A percentile compares a stretch with the other conserved stretches of the same genome.
Evolutionary conservation across 1,284 basidiomycete genomes (phyloP).

Genomic region (Ganoderma lingzhi): DNA sequence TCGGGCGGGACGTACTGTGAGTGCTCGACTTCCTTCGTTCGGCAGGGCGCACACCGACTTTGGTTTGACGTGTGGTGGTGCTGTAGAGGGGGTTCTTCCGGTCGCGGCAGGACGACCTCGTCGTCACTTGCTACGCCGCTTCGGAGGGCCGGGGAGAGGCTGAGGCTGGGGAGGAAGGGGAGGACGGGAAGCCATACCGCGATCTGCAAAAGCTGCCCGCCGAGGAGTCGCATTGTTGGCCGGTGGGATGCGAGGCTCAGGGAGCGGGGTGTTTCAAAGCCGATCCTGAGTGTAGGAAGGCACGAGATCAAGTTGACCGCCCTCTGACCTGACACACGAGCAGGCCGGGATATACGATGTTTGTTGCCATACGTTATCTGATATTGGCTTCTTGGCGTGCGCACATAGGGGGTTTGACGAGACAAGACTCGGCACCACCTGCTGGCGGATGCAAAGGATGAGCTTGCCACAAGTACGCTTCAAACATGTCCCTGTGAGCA

Average conservation of each 20-base stretch:
- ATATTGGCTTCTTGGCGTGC: not conserved
- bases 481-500: not conserved
- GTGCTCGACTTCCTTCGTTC: conserved; percentile 10
- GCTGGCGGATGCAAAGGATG: not conserved
- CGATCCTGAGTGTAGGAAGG: conserved; percentile 27
- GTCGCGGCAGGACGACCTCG: conserved; percentile 26
- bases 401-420: not conserved
- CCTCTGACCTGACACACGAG: not conserved
- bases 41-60: not conserved
- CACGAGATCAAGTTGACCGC: conserved; percentile 24
- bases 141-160: not conserved
- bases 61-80: not conserved
- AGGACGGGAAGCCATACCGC: conserved; percentile 22
- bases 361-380: not conserved
- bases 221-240: conserved; percentile 29
- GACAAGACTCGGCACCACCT: not conserved
- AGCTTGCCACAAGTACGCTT: not conserved
- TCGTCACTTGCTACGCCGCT: conserved; percentile 31
- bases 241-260: conserved; percentile 39
- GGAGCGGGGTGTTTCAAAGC: conserved; percentile 27
- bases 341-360: not conserved
- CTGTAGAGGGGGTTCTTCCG: conserved; percentile 32
- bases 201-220: conserved; percentile 33
- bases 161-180: conserved; percentile 20
- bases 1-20: conserved; percentile 36